Percentiles rank a stretch among this genome's conserved stretches.
These are phyloP conservation scores for Phytopythium aichiense DNA, from an alignment of 352 stramenopile genomes.

Conservation along the genomic window DNA sequence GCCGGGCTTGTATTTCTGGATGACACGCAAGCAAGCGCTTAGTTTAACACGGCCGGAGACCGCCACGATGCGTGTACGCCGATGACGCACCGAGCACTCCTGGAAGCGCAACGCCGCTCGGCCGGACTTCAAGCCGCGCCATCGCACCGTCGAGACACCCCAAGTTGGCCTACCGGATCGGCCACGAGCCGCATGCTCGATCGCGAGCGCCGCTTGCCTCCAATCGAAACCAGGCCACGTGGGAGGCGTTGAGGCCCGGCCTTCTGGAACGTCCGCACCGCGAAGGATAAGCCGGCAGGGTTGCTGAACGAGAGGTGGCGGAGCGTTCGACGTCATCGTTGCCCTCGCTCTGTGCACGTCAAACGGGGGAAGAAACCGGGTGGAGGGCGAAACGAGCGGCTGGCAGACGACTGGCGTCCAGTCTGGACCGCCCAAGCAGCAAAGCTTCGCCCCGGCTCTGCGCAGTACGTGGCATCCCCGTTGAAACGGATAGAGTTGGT, in stretches of 20 bases:
- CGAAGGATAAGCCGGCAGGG: neutral
- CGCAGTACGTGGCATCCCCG: neutral
- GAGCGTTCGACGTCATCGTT: conserved; percentile 6
- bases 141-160: neutral
- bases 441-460: neutral
- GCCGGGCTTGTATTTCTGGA: conserved; percentile 7
- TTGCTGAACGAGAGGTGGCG: neutral
- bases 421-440: conserved; percentile 4
- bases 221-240: neutral
- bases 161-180: no score
- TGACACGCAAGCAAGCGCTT: conserved; percentile 10
- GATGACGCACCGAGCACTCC: conserved; percentile 17
- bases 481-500: neutral
- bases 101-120: conserved; percentile 22
- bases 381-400: neutral
- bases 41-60: neutral
- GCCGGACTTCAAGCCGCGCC: neutral
- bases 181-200: no score
- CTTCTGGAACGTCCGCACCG: neutral
- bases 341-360: conserved; percentile 1
- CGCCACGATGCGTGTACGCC: conserved; percentile 19
- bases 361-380: neutral
- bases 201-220: no score
- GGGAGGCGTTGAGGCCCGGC: neutral
- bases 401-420: neutral